These are phyloP conservation scores for Neonectria sp. DNA, from an alignment of 2,329 filamentous ascomycete genomes.

Conservation along the genomic window DNA sequence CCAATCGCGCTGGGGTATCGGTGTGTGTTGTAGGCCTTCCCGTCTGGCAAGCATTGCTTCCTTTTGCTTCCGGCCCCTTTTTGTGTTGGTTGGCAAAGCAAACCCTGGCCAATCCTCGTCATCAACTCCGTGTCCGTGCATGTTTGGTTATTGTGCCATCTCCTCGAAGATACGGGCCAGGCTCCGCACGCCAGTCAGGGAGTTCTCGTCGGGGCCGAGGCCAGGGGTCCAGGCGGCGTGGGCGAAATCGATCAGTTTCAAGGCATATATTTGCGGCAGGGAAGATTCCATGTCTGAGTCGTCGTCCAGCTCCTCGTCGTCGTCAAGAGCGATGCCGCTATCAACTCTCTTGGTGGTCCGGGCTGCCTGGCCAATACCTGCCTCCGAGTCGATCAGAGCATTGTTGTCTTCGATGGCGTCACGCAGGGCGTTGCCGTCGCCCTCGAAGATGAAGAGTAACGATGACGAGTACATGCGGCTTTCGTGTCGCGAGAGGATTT, in stretches of 20 bases:
- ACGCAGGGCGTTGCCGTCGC: slow-evolving; percentile 70
- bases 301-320: slow-evolving; percentile 60
- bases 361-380: slow-evolving; percentile 53
- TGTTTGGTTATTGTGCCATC: slow-evolving; percentile 59
- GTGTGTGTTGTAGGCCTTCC: slow-evolving; percentile 39
- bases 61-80: slow-evolving; percentile 29
- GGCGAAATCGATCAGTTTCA: slow-evolving; percentile 97
- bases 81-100: slow-evolving; percentile 17
- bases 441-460: slow-evolving; percentile 76
- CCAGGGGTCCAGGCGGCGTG: slow-evolving; percentile 90
- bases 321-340: slow-evolving; percentile 68
- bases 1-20: slow-evolving; percentile 47
- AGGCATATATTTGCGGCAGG: slow-evolving; percentile 77
- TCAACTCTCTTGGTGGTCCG: slow-evolving; percentile 65
- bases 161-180: slow-evolving; percentile 80
- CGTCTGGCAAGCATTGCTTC: slow-evolving; percentile 38
- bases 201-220: slow-evolving; percentile 88
- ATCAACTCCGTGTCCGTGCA: slow-evolving; percentile 33
- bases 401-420: slow-evolving; percentile 69
- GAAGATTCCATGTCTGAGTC: slow-evolving; percentile 64
- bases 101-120: slow-evolving; percentile 37
- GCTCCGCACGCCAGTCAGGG: slow-evolving; percentile 80
- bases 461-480: slow-evolving; percentile 76
- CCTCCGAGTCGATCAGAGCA: slow-evolving; percentile 66
- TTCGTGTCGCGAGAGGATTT: slow-evolving; percentile 69